Conservation (phyloP, 129 eudicot species). For the Scalesia atractyloides region DNA sequence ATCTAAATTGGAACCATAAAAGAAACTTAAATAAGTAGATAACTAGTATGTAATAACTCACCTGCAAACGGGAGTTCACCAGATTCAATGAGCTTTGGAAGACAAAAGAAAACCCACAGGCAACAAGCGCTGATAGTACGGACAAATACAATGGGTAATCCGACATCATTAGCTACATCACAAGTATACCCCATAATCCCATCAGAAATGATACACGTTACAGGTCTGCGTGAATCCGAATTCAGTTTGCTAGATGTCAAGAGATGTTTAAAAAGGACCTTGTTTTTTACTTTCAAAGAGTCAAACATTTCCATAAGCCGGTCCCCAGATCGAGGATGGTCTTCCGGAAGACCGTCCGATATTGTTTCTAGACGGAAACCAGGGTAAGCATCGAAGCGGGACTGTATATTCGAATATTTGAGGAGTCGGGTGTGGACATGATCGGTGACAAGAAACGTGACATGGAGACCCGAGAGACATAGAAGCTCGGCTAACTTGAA, state of each 20-base stretch:
- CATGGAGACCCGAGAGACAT: conserved; percentile 48
- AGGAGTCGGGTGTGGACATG: conserved; percentile 49
- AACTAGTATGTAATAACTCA: conserved; percentile 1
- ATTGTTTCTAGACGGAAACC: conserved; percentile 44
- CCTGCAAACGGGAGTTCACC: conserved; percentile 67
- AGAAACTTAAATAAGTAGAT: not conserved
- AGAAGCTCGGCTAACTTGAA: conserved; percentile 68
- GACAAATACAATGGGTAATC: conserved; percentile 54
- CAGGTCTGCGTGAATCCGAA: conserved; percentile 24
- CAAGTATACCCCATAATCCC: conserved; percentile 49
- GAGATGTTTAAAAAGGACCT: conserved; percentile 42
- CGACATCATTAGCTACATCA: conserved; percentile 49
- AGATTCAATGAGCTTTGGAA: conserved; percentile 52
- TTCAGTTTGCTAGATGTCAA: conserved; percentile 32
- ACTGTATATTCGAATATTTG: conserved; percentile 45
- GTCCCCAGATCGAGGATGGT: conserved; percentile 47
- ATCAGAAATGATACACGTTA: conserved; percentile 54
- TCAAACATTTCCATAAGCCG: conserved; percentile 38
- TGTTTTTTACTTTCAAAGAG: conserved; percentile 33
- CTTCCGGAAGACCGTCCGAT: conserved; percentile 53
- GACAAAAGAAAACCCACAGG: conserved; percentile 57
- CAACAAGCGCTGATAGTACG: conserved; percentile 64
- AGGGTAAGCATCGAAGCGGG: conserved; percentile 44
- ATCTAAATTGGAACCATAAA: not conserved
- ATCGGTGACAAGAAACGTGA: conserved; percentile 67